Base-by-base conservation (phyloP, 176 grass and related monocot genomes). In the Chloris gayana region DNA sequence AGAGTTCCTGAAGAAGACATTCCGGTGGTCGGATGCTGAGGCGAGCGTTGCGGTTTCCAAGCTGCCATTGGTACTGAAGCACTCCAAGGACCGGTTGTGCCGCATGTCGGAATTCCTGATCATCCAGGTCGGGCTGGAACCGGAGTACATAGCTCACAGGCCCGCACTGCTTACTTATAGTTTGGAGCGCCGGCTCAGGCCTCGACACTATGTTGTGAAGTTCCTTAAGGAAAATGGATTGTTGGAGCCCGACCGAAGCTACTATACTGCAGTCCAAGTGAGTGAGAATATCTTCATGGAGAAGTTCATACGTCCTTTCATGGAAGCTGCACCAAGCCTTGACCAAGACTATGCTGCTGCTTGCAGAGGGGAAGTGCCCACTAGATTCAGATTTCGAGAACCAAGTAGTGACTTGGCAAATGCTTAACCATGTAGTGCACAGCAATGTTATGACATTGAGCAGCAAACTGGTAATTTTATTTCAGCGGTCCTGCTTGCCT, bases 81-180 rank as follows among this genome's bases (percentile, higher is more conserved):
- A 35, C 45, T 94, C 89, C 33, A 74, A 86, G 64, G 75, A 91
- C 15, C 84, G 85, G 64, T 56, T 91, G 53, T 7, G 19, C n/a
- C 76, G 46, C 37, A 73, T 73, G 51, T 38, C 84, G 0, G 84
- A 91, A 42, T 94, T 89, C 68, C 50, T 94, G 14, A 81, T 76
- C 9, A 79, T 44, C 5, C 60, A 84, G 84, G 84, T 81, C 1
- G 86, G 83, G 6, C 69, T 82, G 50, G 85, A 80, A 11, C 70
- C 80, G 0, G 80, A 78, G 17, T 81, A 86, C 56, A 67, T 94
- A 21, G 89, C 89, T 53, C 50, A 58, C 64, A 72, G 65, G 54
- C 92, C 89, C 4, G 79, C 81, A 3, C 32, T 94, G 39, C 79
- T 94, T 64, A 82, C 80, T n/a, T 88, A 83, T 31, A 94, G 86